Evolutionary conservation across 2,329 filamentous ascomycete genomes (phyloP), one percentile per base, ranked within the genome.

Genomic region (Shiraia sp.): DNA sequence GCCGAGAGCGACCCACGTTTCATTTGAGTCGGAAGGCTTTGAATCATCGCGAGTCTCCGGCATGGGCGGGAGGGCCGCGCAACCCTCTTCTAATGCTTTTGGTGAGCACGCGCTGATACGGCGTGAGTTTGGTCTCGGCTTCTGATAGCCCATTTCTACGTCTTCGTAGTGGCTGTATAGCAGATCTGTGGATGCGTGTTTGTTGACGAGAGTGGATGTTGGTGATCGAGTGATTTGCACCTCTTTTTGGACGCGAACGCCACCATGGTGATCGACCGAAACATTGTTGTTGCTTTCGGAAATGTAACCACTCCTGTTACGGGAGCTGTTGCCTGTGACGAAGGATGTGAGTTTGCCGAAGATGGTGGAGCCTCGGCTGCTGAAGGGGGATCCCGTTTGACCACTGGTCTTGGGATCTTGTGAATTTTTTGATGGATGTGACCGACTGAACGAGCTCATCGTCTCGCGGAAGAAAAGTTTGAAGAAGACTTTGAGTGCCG

Each of bases 401-500:
- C 26, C 32, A 12, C 22, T 37, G 23, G 23, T 17, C 12, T 27
- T 32, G 13, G 8, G 10, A 8, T 26, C 16, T 8, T 22, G 26
- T 3, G 36, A 42, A 27, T 13, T 25, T 6, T 17, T 22, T 3
- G 49, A 34, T 13, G 42, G 30, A 14, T 36, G 41, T 1, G 48
- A 40, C 7, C 25, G 28, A 10, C 45, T 51, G 4, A 31, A 29
- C 5, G 42, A 51, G 2, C 42, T 49, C 24, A 62, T 36, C 14
- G 40, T 55, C 2, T 63, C 58, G 3, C 50, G 42, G 53, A 66
- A 55, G 49, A 58, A 58, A 30, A 59, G 51, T 24, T 52, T 59
- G 57, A 65, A 65, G 38, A 66, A 65, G n/a, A 65, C 55, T 26
- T 66, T 66, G 7, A 64, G 43, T 1, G 59, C 53, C 2, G 63